These are phyloP conservation scores for Yamadazyma diddensiae DNA, from an alignment of 1,139 yeast genomes.

Conservation along the genomic window DNA sequence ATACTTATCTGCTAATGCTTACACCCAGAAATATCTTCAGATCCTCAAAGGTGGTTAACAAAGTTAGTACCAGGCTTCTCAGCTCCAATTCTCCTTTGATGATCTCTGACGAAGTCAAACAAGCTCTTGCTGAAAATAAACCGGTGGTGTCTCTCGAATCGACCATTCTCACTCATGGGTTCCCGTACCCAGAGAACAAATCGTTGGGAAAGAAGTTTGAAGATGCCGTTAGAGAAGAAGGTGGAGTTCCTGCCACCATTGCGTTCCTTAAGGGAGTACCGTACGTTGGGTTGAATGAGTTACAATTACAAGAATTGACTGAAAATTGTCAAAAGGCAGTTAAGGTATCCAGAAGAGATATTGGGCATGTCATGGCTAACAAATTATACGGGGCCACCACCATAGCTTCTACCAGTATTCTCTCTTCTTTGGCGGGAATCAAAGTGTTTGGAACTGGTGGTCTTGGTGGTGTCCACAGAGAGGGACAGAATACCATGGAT, in stretches of 20 bases:
- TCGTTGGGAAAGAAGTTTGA: conserved; percentile 74
- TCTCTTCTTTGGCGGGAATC: conserved; percentile 74
- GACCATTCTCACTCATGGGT: conserved; percentile 87
- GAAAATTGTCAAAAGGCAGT: conserved; percentile 32
- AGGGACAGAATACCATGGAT: conserved; percentile 74
- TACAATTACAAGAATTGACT: conserved; percentile 53
- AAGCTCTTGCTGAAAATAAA: conserved; percentile 51
- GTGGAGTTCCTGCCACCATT: conserved; percentile 84
- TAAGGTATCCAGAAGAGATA: conserved; percentile 80
- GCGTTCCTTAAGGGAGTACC: conserved; percentile 76
- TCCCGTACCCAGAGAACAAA: conserved; percentile 76
- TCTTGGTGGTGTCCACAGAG: conserved; percentile 86
- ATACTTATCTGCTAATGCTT: too few relatives aligned
- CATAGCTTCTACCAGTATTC: conserved; percentile 83
- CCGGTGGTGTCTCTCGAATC: conserved; percentile 84
- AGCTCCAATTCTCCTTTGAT: too few relatives aligned
- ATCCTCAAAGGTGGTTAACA: too few relatives aligned
- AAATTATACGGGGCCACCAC: conserved; percentile 81
- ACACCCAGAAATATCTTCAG: too few relatives aligned
- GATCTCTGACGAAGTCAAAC: conserved; percentile 56
- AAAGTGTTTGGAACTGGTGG: conserved; percentile 93
- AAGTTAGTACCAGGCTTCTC: too few relatives aligned
- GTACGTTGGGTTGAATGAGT: conserved; percentile 54
- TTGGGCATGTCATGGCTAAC: conserved; percentile 68
- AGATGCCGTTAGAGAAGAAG: conserved; percentile 51